These are phyloP conservation scores for Suhomyces sp. DNA, from an alignment of 805 yeast species.

Conservation along the genomic window DNA sequence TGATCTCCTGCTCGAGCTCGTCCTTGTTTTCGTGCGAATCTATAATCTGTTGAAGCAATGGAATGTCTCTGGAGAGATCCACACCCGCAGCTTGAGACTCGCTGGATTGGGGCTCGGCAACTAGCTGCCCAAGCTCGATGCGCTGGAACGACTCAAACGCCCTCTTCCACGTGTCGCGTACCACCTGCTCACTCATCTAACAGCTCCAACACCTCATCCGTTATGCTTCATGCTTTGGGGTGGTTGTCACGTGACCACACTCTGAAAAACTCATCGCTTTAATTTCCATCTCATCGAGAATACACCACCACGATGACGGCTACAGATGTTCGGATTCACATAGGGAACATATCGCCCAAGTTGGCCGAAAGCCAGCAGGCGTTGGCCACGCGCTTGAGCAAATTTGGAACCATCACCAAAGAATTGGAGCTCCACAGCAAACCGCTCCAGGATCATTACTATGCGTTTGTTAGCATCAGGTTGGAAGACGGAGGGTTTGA, in stretches of 20 bases:
- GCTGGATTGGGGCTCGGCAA: not conserved
- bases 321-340: conserved; percentile 40
- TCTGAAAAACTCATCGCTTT: not conserved
- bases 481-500: conserved; percentile 44
- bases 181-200: not conserved
- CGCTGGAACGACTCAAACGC: not conserved
- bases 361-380: conserved; percentile 46
- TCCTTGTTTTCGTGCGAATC: conserved; percentile 12
- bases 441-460: conserved; percentile 51
- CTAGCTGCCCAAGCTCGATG: not conserved
- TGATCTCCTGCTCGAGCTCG: conserved; percentile 21
- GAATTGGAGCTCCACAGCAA: conserved; percentile 54
- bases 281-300: not conserved
- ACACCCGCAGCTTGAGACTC: not conserved
- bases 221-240: too few relatives aligned
- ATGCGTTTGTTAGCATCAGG: conserved; percentile 66
- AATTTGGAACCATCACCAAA: conserved; percentile 54
- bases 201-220: not conserved
- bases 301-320: not conserved
- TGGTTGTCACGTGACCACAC: not conserved
- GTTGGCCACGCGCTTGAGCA: conserved; percentile 53
- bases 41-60: conserved; percentile 10
- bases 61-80: not conserved
- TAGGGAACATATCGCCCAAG: conserved; percentile 62
- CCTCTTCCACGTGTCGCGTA: not conserved